Percentiles rank a stretch among this genome's conserved stretches.
Evolutionary conservation across 2,329 filamentous ascomycete species (phyloP).

Genomic region (Aotearoamyces nothofagi): DNA sequence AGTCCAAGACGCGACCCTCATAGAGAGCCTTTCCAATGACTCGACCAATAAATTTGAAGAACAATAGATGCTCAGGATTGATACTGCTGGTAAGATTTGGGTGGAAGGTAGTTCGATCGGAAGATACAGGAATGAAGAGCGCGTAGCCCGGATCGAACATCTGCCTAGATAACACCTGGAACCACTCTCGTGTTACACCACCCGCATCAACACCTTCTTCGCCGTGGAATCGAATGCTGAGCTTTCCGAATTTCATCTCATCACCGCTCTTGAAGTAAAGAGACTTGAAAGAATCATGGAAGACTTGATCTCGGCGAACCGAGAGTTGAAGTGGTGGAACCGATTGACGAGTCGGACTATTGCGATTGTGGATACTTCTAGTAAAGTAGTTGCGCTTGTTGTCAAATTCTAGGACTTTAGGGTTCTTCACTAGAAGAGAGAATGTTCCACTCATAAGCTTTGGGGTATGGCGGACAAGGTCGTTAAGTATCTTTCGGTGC

Average conservation of each 20-base stretch:
- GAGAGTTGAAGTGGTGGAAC: conserved; percentile 66
- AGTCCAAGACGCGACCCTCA: conserved; percentile 88
- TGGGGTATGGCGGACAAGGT: conserved; percentile 90
- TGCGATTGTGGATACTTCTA: conserved; percentile 70
- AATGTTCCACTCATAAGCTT: conserved; percentile 99
- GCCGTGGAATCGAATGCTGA: conserved; percentile 92
- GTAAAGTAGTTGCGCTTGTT: conserved; percentile 99
- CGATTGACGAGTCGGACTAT: conserved; percentile 53
- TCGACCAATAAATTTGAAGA: conserved; percentile 98
- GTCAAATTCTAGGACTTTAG: conserved; percentile 96
- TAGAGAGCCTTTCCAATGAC: conserved; percentile 98
- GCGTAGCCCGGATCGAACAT: conserved; percentile 99
- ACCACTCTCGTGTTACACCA: conserved; percentile 97
- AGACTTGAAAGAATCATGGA: conserved; percentile 97
- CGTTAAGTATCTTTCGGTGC: conserved; percentile 93
- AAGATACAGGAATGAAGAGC: conserved; percentile 89
- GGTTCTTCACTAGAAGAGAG: conserved; percentile 90
- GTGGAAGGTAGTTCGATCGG: conserved; percentile 96
- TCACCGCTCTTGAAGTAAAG: conserved; percentile 93
- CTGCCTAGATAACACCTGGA: conserved; percentile 88
- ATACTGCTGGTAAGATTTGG: conserved; percentile 87
- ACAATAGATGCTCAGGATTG: conserved; percentile 90
- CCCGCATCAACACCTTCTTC: conserved; percentile 97
- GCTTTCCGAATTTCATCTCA: conserved; percentile 97
- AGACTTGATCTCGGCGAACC: conserved; percentile 87